phyloP scores from a whole-genome alignment of 1,284 basidiomycete species.

The Apiotrichum domesticum region DNA sequence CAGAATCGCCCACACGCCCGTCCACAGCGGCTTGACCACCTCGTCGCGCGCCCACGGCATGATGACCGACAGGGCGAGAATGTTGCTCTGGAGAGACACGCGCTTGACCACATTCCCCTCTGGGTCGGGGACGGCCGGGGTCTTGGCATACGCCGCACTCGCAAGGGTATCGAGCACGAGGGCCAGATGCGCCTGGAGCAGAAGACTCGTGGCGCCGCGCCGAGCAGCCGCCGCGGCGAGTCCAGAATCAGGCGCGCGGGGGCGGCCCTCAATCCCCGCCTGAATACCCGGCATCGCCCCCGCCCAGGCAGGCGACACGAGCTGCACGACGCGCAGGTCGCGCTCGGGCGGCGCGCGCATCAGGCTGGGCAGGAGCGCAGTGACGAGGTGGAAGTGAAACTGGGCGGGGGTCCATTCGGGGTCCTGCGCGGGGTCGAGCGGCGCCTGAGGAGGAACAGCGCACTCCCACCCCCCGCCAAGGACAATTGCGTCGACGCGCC shows the following conservation, averaged over 20 bases:
- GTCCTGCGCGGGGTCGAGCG: slow-evolving; percentile 2
- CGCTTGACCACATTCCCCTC: slow-evolving; percentile 25
- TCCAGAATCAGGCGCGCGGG: not conserved
- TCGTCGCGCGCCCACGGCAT: slow-evolving; percentile 44
- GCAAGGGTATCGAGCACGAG: slow-evolving; percentile 43
- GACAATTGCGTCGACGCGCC: slow-evolving; percentile 44
- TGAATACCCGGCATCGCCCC: slow-evolving; percentile 56
- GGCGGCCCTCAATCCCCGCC: slow-evolving; percentile 2
- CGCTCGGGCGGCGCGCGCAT: slow-evolving; percentile 72
- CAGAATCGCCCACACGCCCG: slow-evolving; percentile 21
- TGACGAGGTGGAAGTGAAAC: slow-evolving; percentile 61
- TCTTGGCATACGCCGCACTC: slow-evolving; percentile 18
- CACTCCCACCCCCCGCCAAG: slow-evolving; percentile 42
- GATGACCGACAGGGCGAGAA: slow-evolving; percentile 38
- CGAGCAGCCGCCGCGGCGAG: slow-evolving; percentile 17
- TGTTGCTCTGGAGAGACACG: slow-evolving; percentile 37
- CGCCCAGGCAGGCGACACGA: slow-evolving; percentile 78
- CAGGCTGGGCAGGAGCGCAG: slow-evolving; percentile 67
- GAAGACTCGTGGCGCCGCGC: slow-evolving; percentile 29
- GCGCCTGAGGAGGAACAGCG: too few relatives aligned
- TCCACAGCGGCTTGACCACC: slow-evolving; percentile 31
- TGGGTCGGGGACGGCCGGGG: slow-evolving; percentile 20
- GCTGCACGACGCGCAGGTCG: slow-evolving; percentile 71
- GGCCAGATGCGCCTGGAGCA: slow-evolving; percentile 38
- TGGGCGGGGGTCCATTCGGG: slow-evolving; percentile 37